A percentile compares a stretch with the other conserved stretches of the same genome.
Conservation (phyloP, 2,329 filamentous ascomycete species). For the Penicillium sclerotiorum region DNA sequence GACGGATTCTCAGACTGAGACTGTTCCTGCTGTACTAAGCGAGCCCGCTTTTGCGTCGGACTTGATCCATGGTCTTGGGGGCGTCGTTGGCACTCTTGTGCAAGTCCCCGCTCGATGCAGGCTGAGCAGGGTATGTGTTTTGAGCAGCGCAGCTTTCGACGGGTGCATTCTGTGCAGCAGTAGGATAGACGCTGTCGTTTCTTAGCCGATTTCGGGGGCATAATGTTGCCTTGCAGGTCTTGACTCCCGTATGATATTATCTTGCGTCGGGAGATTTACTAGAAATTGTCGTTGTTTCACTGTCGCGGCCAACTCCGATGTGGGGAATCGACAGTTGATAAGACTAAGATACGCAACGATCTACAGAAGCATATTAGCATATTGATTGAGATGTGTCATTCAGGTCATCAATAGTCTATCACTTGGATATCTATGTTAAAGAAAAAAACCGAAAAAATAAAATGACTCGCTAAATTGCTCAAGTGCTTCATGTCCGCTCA, state of each 20-base stretch:
- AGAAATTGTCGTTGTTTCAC: too few relatives aligned
- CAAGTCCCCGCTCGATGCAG: constrained; percentile 6
- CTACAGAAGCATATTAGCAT: too few relatives aligned
- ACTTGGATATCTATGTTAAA: not conserved
- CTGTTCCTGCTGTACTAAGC: too few relatives aligned
- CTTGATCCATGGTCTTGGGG: not conserved
- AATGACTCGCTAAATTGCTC: not conserved
- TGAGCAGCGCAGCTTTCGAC: constrained; percentile 7
- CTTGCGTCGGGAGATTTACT: too few relatives aligned
- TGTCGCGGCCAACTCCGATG: not conserved
- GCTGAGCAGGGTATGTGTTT: constrained; percentile 3
- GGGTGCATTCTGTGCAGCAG: constrained; percentile 5
- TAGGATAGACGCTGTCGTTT: constrained; percentile 2
- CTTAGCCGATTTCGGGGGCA: not conserved
- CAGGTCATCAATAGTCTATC: not conserved
- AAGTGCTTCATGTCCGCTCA: constrained; percentile 25
- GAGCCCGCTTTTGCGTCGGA: not conserved
- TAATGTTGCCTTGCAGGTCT: not conserved
- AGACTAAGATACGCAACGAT: not conserved
- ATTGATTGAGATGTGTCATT: too few relatives aligned
- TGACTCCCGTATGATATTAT: not conserved
- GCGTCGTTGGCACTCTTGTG: constrained; percentile 1
- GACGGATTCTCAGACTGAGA: too few relatives aligned
- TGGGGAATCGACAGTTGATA: not conserved
- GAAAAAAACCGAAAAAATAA: not conserved